Evolutionary conservation across 495 filamentous ascomycete species (phyloP), one percentile per base, ranked within the genome.

Genomic region (Penicillium desertorum): DNA sequence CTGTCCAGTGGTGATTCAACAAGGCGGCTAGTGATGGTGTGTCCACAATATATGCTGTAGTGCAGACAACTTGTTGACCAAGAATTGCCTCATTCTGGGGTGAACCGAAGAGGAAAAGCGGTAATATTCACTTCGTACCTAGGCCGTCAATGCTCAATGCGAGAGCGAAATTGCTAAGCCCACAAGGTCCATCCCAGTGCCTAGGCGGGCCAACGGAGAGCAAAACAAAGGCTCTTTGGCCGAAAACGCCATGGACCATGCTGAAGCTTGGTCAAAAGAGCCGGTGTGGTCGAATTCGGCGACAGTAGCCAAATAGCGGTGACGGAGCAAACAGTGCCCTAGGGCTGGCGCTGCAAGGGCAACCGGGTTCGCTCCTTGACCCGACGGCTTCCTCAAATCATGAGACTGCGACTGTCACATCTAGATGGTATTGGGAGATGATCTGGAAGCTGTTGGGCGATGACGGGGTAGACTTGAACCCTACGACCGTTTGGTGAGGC

Each of bases 271-370:
- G 25, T 17, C 5, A 19, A 51, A 42, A 42, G n/a, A 51, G 19
- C 5, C 51, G 41, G 39, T 45, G 41, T 34, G 41, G 8, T 34
- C 17, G n/a, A 32, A 14, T 4, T 22, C 25, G 37, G 39, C 3
- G 34, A 2, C 1, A 4, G 39, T 1, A 19, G 17, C 41, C 23
- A 54, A 54, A 54, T 17, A 54, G 51, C 51, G 51, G 51, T 54
- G 51, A 54, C 51, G 3, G 5, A 12, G 5, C 42, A 44, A 27
- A 32, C 29, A 45, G 32, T 54, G 42, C 12, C 41, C 51, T 19
- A 43, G n/a, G 11, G 41, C 51, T 37, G 27, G 23, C 17, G 29
- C 51, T 37, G 39, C 39, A 34, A 32, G 39, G 50, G 25, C n/a
- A 43, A 20, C 12, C 37, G 7, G 8, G 30, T 4, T 25, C 19